A percentile compares a stretch with the other conserved stretches of the same genome.
Evolutionary conservation across 768 basidiomycete species (phyloP).

Genomic region (Serendipita sp.): DNA sequence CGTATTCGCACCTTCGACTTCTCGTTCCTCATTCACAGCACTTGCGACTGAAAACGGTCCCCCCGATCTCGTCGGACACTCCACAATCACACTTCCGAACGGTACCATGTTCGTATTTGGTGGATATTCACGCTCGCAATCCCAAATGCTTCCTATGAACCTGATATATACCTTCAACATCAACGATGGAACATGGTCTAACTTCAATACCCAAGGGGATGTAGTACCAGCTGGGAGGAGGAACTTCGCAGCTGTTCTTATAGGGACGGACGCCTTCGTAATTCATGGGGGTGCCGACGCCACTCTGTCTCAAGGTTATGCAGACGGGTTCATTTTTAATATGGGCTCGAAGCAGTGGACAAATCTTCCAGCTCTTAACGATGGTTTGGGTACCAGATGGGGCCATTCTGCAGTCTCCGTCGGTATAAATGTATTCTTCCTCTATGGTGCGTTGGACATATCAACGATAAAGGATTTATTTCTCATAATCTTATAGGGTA

Average conservation of each 20-base stretch:
- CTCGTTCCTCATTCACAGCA: slow-evolving; percentile 36
- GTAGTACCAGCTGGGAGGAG: slow-evolving; percentile 42
- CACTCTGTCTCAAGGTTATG: slow-evolving; percentile 28
- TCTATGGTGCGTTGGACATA: slow-evolving; percentile 41
- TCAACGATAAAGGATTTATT: not conserved
- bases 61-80: slow-evolving; percentile 56
- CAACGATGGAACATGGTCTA: not conserved
- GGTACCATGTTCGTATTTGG: slow-evolving; percentile 61
- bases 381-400: slow-evolving; percentile 42
- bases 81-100: slow-evolving; percentile 49
- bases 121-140: slow-evolving; percentile 29
- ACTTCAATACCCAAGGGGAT: slow-evolving; percentile 1
- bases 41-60: slow-evolving; percentile 39
- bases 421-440: slow-evolving; percentile 52
- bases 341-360: slow-evolving; percentile 49
- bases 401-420: slow-evolving; percentile 60
- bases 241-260: slow-evolving; percentile 39
- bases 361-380: slow-evolving; percentile 29
- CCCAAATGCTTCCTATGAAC: slow-evolving; percentile 23
- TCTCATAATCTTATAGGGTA: slow-evolving; percentile 26
- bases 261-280: slow-evolving; percentile 39
- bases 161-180: not conserved
- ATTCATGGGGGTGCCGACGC: slow-evolving; percentile 69
- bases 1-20: slow-evolving; percentile 27
- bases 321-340: slow-evolving; percentile 63